Evolutionary conservation across 2,329 filamentous ascomycete genomes (phyloP).

Genomic region (Didymella segeticola): DNA sequence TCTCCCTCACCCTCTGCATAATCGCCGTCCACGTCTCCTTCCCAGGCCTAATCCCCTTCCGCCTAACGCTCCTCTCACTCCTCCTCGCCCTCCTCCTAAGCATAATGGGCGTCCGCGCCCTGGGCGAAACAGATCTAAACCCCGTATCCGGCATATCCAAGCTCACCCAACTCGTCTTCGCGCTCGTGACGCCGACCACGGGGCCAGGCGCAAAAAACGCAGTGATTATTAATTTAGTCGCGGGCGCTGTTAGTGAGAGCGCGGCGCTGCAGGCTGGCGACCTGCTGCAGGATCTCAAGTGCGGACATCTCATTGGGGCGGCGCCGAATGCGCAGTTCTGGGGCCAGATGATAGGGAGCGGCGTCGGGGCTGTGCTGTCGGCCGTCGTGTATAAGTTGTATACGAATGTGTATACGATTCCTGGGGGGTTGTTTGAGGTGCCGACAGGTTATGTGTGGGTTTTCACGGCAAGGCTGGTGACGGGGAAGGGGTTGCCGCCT

Average conservation of each 20-base stretch:
- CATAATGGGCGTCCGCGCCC: slow-evolving; percentile 69
- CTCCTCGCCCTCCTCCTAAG: slow-evolving; percentile 73
- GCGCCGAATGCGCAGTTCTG: slow-evolving; percentile 95
- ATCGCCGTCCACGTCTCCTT: slow-evolving; percentile 83
- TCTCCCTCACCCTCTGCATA: slow-evolving; percentile 82
- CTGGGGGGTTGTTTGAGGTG: slow-evolving; percentile 88
- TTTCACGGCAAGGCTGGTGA: slow-evolving; percentile 92
- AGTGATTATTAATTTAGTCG: slow-evolving; percentile 93
- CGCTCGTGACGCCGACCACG: slow-evolving; percentile 75
- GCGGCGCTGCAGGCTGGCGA: slow-evolving; percentile 94
- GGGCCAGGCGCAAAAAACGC: slow-evolving; percentile 70
- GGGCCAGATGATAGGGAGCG: slow-evolving; percentile 90
- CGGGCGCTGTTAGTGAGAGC: slow-evolving; percentile 84
- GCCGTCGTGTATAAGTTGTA: slow-evolving; percentile 90
- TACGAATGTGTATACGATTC: slow-evolving; percentile 86
- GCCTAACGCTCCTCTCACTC: slow-evolving; percentile 84
- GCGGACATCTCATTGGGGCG: slow-evolving; percentile 89
- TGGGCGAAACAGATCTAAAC: slow-evolving; percentile 89
- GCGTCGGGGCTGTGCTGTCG: slow-evolving; percentile 83
- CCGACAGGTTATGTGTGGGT: slow-evolving; percentile 98
- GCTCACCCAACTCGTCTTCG: slow-evolving; percentile 93
- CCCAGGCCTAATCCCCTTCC: slow-evolving; percentile 78
- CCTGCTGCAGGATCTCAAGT: slow-evolving; percentile 96
- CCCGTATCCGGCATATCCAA: slow-evolving; percentile 97
- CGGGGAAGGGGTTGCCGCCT: slow-evolving; percentile 82